Evolutionary conservation across 768 basidiomycete genomes (phyloP), one percentile per base, ranked within the genome.

Genomic region (Lentinula boryana): DNA sequence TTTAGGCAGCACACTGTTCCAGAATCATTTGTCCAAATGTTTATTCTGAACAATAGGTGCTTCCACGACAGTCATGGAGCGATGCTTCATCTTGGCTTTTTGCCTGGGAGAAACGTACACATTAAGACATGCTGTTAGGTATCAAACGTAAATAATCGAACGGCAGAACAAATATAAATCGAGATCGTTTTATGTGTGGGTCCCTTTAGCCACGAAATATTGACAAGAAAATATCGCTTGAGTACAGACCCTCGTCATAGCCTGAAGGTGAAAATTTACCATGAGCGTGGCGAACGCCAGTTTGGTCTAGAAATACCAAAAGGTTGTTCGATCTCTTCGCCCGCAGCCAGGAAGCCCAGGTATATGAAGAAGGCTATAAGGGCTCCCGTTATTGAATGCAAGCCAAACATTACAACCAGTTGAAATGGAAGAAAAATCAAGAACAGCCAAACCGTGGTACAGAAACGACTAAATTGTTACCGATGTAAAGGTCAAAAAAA

Each of bases 401-500:
- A 89, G 6, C 73, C 75, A 64, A 89, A 85, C 43, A 80, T 78
- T 43, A 74, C 74, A 56, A 86, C 80, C 9, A 89, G 77, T 70
- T 90, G 88, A 79, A 90, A 89, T 1, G 88, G 88, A 1, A 91
- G 75, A 70, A 88, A 85, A 75, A 90, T 86, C 1, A 89, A 78
- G 69, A 88, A 91, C 18, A 87, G 68, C 86, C 84, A 88, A 31
- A 87, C 84, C 49, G 84, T 87, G 68, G 85, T 80, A 44, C 38
- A 13, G 50, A 15, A 62, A 35, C 16, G 7, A 33, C 23, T 9
- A 41, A 21, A 36, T 38, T 55, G 49, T 49, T 32, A 61, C n/a
- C 44, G 27, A 27, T 3, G 51, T 43, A 36, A 59, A 6, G 23
- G 18, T 16, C 46, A 15, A n/a, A 31, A n/a, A 69, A 31, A 18